A percentile compares a stretch with the other conserved stretches of the same genome.
Evolutionary conservation across 306 rosid species (phyloP).

Genomic region (Hylodesmum podocarpum): DNA sequence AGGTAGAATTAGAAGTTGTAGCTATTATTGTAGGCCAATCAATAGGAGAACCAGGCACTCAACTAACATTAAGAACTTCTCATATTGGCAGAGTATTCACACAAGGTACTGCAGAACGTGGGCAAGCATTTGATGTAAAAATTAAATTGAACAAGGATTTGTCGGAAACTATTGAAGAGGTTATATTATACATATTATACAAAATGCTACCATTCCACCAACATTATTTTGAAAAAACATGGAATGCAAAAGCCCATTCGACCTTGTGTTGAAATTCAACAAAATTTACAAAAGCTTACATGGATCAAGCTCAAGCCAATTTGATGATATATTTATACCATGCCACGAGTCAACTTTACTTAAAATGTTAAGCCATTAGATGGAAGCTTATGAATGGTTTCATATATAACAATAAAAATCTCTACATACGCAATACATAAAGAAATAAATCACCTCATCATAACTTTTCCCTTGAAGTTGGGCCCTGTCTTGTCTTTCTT

Average conservation of each 20-base stretch:
- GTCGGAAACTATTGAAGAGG: no score
- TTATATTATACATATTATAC: no score
- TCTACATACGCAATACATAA: not conserved
- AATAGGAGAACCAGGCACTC: no score
- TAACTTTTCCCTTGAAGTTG: slow-evolving; percentile 72
- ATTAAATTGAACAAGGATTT: no score
- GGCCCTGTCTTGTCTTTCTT: slow-evolving; percentile 86
- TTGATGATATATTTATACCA: not conserved
- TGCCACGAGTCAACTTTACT: not conserved
- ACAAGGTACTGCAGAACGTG: no score
- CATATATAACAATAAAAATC: not conserved
- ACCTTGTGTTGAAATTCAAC: not conserved
- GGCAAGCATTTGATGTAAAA: no score
- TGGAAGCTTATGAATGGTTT: not conserved
- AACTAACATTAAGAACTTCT: no score
- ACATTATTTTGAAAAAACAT: no score
- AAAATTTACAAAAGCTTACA: not conserved
- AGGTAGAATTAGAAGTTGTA: no score
- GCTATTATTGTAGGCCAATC: no score
- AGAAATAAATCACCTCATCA: slow-evolving; percentile 69
- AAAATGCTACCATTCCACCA: no score
- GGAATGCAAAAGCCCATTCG: not conserved
- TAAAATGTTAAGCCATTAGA: not conserved
- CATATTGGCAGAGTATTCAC: no score
- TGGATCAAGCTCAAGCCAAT: not conserved